These are phyloP conservation scores for Tylopilus subfusipes DNA, from an alignment of 768 basidiomycete genomes.

Conservation along the genomic window DNA sequence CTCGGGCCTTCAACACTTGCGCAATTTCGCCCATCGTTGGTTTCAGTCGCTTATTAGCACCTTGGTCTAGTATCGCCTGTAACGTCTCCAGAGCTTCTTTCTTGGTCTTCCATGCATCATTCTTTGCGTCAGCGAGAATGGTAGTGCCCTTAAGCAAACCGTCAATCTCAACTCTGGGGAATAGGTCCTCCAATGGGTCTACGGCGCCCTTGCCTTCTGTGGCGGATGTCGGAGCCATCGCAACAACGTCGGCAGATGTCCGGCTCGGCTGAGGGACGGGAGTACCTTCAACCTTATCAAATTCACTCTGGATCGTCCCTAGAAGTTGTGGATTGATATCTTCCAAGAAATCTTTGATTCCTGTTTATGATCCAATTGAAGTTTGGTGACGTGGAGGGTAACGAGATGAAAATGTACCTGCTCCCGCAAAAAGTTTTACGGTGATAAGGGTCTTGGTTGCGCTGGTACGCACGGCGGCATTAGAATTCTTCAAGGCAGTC, in stretches of 20 bases:
- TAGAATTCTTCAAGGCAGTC: constrained; percentile 82
- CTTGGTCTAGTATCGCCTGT: constrained; percentile 82
- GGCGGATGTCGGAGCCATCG: constrained; percentile 41
- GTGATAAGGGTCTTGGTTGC: constrained; percentile 93
- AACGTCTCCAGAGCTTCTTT: constrained; percentile 91
- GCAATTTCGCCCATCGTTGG: constrained; percentile 91
- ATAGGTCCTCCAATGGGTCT: constrained; percentile 90
- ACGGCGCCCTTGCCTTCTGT: constrained; percentile 37
- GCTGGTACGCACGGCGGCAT: constrained; percentile 87
- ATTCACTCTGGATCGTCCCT: constrained; percentile 85
- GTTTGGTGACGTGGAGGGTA: not conserved
- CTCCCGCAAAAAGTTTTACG: constrained; percentile 85
- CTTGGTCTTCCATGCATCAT: constrained; percentile 94
- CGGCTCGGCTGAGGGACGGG: constrained; percentile 75
- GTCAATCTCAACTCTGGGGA: constrained; percentile 93
- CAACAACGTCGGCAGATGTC: constrained; percentile 70
- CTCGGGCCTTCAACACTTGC: constrained; percentile 80
- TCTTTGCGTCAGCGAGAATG: constrained; percentile 80
- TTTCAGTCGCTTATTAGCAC: constrained; percentile 89
- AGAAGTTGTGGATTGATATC: constrained; percentile 93
- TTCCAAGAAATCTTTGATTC: constrained; percentile 87
- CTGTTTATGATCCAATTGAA: constrained; percentile 39
- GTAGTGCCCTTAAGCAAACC: constrained; percentile 77
- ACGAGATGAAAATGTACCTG: constrained; percentile 48
- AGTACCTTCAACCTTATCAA: constrained; percentile 85